Percentiles rank a stretch among this genome's conserved stretches.
Evolutionary conservation across 2,329 filamentous ascomycete genomes (phyloP).

Genomic region (Ophiostoma piceae): DNA sequence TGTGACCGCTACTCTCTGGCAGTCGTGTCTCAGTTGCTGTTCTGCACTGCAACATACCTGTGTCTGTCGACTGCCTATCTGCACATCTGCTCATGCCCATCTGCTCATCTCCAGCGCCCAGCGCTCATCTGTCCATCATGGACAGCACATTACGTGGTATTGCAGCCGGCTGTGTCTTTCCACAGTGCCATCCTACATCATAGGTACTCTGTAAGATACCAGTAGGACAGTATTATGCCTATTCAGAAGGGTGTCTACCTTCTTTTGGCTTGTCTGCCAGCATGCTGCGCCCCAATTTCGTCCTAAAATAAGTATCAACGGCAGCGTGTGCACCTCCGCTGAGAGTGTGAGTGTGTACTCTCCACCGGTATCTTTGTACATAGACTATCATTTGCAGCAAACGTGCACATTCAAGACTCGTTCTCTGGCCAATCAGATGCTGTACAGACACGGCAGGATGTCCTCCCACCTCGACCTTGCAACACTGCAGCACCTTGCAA

Average conservation of each 20-base stretch:
- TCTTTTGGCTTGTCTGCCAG: background rate
- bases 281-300: constrained; percentile 5
- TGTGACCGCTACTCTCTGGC: constrained; percentile 11
- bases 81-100: background rate
- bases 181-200: background rate
- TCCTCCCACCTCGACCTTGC: background rate
- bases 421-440: background rate
- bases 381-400: background rate
- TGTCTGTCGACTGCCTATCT: background rate
- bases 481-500: no score
- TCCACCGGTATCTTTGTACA: background rate
- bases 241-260: constrained; percentile 1
- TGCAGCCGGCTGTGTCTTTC: background rate
- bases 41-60: background rate
- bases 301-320: background rate
- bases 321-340: background rate
- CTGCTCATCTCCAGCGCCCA: background rate
- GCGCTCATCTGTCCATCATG: background rate
- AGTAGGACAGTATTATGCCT: background rate
- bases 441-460: background rate
- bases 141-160: background rate
- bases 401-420: background rate
- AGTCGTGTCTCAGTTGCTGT: constrained; percentile 11
- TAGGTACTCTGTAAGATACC: no score
- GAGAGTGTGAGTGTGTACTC: background rate